Evolutionary conservation across 192 early-diverging fungal species (phyloP), one percentile per base, ranked within the genome.

Genomic region (Podila epigama): DNA sequence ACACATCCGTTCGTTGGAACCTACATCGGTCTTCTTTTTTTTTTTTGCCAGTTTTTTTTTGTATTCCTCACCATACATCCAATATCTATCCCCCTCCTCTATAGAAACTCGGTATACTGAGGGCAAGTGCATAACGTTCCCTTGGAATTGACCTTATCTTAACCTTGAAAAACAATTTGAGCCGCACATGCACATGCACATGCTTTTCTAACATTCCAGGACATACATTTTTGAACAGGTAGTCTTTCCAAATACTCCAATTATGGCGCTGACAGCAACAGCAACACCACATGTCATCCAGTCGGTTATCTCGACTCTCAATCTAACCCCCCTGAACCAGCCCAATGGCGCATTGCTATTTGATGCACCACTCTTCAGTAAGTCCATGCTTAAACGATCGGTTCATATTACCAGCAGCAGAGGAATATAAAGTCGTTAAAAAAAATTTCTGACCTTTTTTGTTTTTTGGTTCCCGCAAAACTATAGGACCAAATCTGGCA

Each of bases 241-340:
- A 13, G 63, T 79, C 9, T 98, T 90, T 67, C 91, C 91, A 0
- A 83, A 88, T 28, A 82, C 95, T 0, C 94, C 95, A 0, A 86
- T 96, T 22, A 97, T 97, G 91, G 96, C 96, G 7, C 79, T 98
- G 42, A 98, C 96, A 3, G 96, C 96, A 6, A 98, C 96, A 4
- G 94, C 96, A 12, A 34, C 73, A 29, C 60, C 55, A 28, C 58
- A 34, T 29, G 73, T 77, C 3, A 77, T 77, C 20, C 48, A 77
- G 33, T 77, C 73, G 20, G 66, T 77, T 4, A 18, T 77, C 12
- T 29, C 65, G 2, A 77, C 66, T 4, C 39, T 77, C 22, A 77
- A 77, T 44, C 7, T 77, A 34, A 8, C 35, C 1, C 71, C 81
- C 10, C 58, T 64, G 12, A 66, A 78, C 4, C 53, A 68, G n/a